Conservation (phyloP, 176 grass and related monocot genomes). For the Juncus inflexus region DNA sequence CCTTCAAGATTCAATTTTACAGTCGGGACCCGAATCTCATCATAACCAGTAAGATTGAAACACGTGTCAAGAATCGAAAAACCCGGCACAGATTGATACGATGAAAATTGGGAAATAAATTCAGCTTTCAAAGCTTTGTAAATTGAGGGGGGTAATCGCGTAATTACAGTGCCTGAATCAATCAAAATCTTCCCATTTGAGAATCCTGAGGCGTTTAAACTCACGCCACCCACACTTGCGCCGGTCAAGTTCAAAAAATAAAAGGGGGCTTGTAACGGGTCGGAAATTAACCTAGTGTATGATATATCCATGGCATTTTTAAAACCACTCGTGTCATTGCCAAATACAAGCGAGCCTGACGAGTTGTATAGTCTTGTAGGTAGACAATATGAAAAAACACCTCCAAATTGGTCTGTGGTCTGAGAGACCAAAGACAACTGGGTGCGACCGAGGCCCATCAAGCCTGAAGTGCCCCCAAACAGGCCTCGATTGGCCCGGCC, state of each 20-base stretch:
- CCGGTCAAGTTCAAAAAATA: constrained; percentile 90
- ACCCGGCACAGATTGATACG: constrained; percentile 39
- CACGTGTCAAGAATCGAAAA: constrained; percentile 88
- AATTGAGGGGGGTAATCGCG: constrained; percentile 66
- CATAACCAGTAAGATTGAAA: constrained; percentile 59
- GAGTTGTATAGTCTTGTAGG: constrained; percentile 46
- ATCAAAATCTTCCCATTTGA: constrained; percentile 58
- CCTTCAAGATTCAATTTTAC: constrained; percentile 60
- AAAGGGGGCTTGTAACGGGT: constrained; percentile 64
- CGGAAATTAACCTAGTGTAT: constrained; percentile 76
- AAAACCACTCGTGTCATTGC: constrained; percentile 32
- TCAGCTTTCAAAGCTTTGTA: constrained; percentile 62
- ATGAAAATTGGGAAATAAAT: constrained; percentile 58
- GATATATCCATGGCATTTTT: constrained; percentile 47
- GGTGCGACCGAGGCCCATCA: constrained; percentile 75
- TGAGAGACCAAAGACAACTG: constrained; percentile 64
- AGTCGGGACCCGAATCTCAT: constrained; percentile 69
- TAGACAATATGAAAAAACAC: constrained; percentile 83
- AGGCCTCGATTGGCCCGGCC: constrained; percentile 74
- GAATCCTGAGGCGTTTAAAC: constrained; percentile 35
- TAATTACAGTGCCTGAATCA: constrained; percentile 92
- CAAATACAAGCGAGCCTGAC: constrained; percentile 66
- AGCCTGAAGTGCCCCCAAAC: constrained; percentile 64
- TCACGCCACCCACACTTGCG: constrained; percentile 39
- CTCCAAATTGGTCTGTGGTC: constrained; percentile 51